Evolutionary conservation across 2,329 filamentous ascomycete species (phyloP).

Genomic region (Beauveria sp.): DNA sequence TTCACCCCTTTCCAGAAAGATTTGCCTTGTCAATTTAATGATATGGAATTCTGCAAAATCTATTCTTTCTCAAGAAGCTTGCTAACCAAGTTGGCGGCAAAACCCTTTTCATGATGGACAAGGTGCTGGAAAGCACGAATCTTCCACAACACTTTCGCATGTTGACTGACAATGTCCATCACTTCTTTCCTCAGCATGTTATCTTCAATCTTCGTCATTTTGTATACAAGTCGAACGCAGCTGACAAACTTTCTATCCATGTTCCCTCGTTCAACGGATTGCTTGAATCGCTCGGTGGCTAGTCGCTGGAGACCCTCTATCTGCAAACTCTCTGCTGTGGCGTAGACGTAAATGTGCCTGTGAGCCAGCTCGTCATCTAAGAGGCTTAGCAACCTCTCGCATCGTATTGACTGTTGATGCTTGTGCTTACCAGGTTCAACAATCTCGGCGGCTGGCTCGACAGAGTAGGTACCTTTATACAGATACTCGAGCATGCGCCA

Average conservation of each 20-base stretch:
- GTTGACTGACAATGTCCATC: not conserved
- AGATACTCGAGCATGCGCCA: constrained; percentile 7
- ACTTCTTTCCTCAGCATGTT: not conserved
- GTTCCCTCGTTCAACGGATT: not conserved
- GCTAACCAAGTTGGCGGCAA: not conserved
- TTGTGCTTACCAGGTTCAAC: not conserved
- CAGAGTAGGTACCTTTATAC: not conserved
- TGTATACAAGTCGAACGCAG: not conserved
- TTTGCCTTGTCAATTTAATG: no score
- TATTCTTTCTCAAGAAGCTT: not conserved
- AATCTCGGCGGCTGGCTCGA: not conserved
- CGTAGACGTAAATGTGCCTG: not conserved
- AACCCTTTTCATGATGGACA: not conserved
- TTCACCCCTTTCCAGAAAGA: no score
- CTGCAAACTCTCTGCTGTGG: not conserved
- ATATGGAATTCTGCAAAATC: no score
- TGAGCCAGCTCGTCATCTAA: not conserved
- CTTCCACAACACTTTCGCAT: not conserved
- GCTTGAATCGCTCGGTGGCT: not conserved
- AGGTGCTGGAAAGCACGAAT: not conserved
- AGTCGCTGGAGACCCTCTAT: not conserved
- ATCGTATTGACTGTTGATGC: no score
- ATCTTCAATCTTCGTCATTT: not conserved
- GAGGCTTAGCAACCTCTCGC: not conserved
- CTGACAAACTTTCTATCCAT: not conserved